These are phyloP conservation scores for Phytophthora foliorum DNA, from an alignment of 352 stramenopile genomes.

Conservation along the genomic window DNA sequence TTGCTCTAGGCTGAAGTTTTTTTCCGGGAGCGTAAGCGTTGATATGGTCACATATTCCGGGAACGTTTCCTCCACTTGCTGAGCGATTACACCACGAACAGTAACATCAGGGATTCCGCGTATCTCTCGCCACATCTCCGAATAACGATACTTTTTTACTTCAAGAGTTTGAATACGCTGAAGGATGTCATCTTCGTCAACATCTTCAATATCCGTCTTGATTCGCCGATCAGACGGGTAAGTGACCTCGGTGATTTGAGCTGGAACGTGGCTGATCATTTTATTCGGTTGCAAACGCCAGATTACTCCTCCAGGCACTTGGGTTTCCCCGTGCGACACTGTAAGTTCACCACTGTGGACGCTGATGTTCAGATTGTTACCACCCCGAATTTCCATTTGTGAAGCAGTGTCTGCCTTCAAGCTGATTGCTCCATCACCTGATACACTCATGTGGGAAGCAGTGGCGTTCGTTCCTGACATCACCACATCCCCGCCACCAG, in stretches of 20 bases:
- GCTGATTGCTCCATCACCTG: constrained; percentile 45
- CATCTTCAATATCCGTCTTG: constrained; percentile 92
- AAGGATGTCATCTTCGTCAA: constrained; percentile 92
- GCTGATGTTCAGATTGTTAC: constrained; percentile 60
- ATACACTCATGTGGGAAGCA: constrained; percentile 36
- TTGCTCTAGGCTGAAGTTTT: constrained; percentile 89
- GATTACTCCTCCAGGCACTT: constrained; percentile 57
- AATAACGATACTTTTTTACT: constrained; percentile 94
- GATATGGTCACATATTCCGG: constrained; percentile 93
- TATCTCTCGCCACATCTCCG: constrained; percentile 90
- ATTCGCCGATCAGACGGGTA: constrained; percentile 95
- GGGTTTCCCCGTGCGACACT: constrained; percentile 55
- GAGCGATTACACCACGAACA: constrained; percentile 94
- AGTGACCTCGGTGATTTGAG: constrained; percentile 92
- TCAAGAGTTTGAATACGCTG: constrained; percentile 90
- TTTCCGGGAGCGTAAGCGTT: constrained; percentile 88
- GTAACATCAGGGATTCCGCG: constrained; percentile 75
- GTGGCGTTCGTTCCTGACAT: constrained; percentile 30
- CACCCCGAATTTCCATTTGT: constrained; percentile 53
- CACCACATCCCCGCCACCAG: constrained; percentile 36
- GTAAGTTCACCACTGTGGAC: constrained; percentile 62
- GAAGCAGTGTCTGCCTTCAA: constrained; percentile 43
- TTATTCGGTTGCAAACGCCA: constrained; percentile 67
- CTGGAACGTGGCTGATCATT: constrained; percentile 75
- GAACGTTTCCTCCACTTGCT: constrained; percentile 92